phyloP scores from a whole-genome alignment of 2,329 filamentous ascomycete genomes.

The Xylaria sp. region DNA sequence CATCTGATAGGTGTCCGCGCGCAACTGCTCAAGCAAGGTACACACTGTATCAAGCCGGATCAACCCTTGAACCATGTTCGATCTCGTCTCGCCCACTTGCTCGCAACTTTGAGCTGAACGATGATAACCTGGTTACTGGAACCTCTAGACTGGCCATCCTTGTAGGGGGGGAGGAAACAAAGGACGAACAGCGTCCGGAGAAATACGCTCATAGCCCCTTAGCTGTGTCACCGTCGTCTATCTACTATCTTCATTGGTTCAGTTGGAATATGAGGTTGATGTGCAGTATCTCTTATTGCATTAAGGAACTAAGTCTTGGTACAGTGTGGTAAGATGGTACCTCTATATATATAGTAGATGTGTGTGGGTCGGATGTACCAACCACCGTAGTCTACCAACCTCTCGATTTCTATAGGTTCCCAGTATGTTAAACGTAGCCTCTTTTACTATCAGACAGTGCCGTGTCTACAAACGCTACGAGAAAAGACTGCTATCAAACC shows the following conservation, averaged over 20 bases:
- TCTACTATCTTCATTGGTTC: background rate
- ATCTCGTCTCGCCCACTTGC: constrained; percentile 3
- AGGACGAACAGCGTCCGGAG: constrained; percentile 1
- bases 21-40: background rate
- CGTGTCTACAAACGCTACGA: background rate
- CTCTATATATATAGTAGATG: no score
- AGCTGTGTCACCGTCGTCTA: background rate
- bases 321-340: no score
- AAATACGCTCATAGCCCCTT: background rate
- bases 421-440: background rate
- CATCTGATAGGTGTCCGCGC: background rate
- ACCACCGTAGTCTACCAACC: no score
- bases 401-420: no score
- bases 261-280: no score
- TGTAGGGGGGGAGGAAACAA: background rate
- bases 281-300: no score
- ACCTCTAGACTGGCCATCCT: constrained; percentile 15
- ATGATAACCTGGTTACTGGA: constrained; percentile 33
- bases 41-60: constrained; percentile 10
- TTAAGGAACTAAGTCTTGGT: no score
- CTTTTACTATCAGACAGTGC: background rate
- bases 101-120: constrained; percentile 13
- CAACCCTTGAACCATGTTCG: constrained; percentile 4
- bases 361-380: no score
- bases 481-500: constrained; percentile 10